These are phyloP conservation scores for Leishmania mexicana DNA, from an alignment of 208 protist genomes.

Conservation along the genomic window DNA sequence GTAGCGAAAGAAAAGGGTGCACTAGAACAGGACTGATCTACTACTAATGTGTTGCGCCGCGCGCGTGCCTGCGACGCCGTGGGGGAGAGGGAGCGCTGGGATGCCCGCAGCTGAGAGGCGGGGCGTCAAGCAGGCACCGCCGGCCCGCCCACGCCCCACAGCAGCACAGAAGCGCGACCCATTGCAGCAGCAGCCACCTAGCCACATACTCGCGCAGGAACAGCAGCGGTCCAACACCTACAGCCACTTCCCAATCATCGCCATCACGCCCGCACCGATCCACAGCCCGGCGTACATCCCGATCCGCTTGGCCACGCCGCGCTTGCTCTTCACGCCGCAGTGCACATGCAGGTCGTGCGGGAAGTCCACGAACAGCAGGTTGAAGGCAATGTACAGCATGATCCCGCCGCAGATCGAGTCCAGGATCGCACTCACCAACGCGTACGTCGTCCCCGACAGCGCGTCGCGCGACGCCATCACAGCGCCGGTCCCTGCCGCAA, in stretches of 20 bases:
- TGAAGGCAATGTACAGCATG: conserved; percentile 73
- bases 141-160: background rate
- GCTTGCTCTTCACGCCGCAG: conserved; percentile 17
- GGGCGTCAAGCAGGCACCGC: background rate
- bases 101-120: background rate
- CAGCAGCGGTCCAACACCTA: conserved; percentile 13
- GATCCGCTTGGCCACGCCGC: conserved; percentile 23
- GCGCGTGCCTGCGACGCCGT: background rate
- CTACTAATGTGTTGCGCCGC: background rate
- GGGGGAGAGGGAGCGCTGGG: background rate
- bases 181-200: background rate
- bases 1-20: background rate
- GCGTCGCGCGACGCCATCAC: conserved; percentile 26
- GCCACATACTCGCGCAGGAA: background rate
- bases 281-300: conserved; percentile 42
- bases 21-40: background rate
- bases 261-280: conserved; percentile 50
- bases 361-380: conserved; percentile 66
- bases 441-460: conserved; percentile 34
- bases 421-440: conserved; percentile 41
- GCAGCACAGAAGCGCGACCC: background rate
- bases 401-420: conserved; percentile 71
- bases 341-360: conserved; percentile 39
- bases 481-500: conserved; percentile 33
- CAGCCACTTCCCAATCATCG: conserved; percentile 47